phyloP scores from a whole-genome alignment of 1,139 yeast genomes.

The Zygosaccharomyces sapae region DNA sequence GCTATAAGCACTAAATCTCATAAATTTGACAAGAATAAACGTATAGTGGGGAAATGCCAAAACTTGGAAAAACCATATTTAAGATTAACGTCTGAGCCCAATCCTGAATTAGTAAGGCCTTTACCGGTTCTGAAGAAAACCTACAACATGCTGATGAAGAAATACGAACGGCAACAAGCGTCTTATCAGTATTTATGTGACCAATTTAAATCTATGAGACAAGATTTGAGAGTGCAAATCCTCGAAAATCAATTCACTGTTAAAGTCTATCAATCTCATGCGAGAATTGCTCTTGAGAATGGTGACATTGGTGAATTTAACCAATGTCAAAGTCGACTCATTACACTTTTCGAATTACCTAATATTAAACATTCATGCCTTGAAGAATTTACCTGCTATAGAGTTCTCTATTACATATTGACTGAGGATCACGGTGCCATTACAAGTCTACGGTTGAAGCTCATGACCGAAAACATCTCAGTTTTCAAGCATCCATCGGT shows the following conservation, averaged over 20 bases:
- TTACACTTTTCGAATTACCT: slow-evolving; percentile 50
- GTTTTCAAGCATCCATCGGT: slow-evolving; percentile 34
- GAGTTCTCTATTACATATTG: slow-evolving; percentile 71
- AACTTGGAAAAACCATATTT: slow-evolving; percentile 72
- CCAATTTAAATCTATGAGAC: slow-evolving; percentile 87
- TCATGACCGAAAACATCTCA: slow-evolving; percentile 25
- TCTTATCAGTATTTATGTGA: slow-evolving; percentile 76
- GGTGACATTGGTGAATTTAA: slow-evolving; percentile 90
- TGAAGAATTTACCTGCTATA: slow-evolving; percentile 68
- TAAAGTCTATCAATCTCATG: slow-evolving; percentile 78
- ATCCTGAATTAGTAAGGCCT: slow-evolving; percentile 80
- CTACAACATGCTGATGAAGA: slow-evolving; percentile 49
- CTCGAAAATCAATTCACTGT: slow-evolving; percentile 75
- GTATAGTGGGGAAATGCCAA: slow-evolving; percentile 62
- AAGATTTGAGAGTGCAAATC: slow-evolving; percentile 90
- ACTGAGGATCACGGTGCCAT: slow-evolving; percentile 56
- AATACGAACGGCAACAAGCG: slow-evolving; percentile 49
- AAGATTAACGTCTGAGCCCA: slow-evolving; percentile 87
- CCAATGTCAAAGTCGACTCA: slow-evolving; percentile 85
- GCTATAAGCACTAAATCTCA: slow-evolving; percentile 35
- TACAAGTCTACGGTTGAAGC: slow-evolving; percentile 33
- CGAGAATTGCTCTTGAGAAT: slow-evolving; percentile 77
- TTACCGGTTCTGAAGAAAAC: slow-evolving; percentile 56
- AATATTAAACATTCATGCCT: slow-evolving; percentile 39
- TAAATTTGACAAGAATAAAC: slow-evolving; percentile 34